Conservation (phyloP, 352 stramenopile species). For the Phytopythium helicoides region DNA sequence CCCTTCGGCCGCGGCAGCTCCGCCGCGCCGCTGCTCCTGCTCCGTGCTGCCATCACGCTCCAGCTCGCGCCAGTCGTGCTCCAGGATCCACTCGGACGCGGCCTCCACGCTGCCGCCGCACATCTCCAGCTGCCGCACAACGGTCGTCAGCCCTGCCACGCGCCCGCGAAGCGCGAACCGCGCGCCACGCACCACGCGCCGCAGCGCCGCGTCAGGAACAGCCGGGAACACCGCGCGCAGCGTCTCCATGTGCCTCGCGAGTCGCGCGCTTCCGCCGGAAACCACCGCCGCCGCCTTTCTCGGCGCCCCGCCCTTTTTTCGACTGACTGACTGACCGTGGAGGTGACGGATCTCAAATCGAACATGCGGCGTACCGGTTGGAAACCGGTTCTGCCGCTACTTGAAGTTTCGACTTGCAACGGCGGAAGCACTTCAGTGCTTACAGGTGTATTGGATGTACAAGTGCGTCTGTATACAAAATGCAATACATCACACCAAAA, state of each 20-base stretch:
- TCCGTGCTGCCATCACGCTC: conserved; percentile 9
- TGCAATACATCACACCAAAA: too few relatives aligned
- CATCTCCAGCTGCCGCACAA: conserved; percentile 34
- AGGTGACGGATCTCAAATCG: neutral
- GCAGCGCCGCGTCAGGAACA: conserved; percentile 28
- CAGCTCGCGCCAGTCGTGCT: conserved; percentile 61
- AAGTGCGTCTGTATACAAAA: too few relatives aligned
- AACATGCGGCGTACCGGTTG: too few relatives aligned
- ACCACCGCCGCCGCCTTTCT: neutral
- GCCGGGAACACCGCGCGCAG: conserved; percentile 38
- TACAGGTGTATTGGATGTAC: too few relatives aligned
- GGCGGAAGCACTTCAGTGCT: too few relatives aligned
- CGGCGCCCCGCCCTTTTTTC: neutral
- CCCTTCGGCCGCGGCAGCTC: neutral
- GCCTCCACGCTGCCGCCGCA: conserved; percentile 49
- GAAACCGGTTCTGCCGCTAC: too few relatives aligned
- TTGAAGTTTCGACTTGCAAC: too few relatives aligned
- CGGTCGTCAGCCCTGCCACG: neutral
- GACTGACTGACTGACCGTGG: too few relatives aligned
- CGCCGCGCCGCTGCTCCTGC: conserved; percentile 1
- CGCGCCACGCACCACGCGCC: conserved; percentile 29
- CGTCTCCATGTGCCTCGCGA: conserved; percentile 31
- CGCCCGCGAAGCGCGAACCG: too few relatives aligned
- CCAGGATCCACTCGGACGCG: conserved; percentile 53
- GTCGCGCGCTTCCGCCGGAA: neutral